A percentile compares a stretch with the other conserved stretches of the same genome.
phyloP scores from a whole-genome alignment of 176 grass and related monocot genomes.

The Oryza australiensis region DNA sequence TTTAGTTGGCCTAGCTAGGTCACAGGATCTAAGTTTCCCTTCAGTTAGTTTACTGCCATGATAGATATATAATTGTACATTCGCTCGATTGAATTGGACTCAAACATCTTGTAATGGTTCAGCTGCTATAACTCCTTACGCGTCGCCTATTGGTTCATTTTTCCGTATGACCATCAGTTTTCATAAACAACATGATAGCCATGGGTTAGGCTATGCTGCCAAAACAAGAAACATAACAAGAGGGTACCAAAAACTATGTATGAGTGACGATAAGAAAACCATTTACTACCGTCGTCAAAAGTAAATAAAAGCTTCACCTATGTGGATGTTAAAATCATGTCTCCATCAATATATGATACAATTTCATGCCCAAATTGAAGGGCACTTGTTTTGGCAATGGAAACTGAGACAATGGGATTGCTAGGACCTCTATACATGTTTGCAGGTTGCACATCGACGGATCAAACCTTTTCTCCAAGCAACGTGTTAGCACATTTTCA shows the following conservation, averaged over 20 bases:
- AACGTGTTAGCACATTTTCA: neutral
- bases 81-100: neutral
- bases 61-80: neutral
- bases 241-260: neutral
- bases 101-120: neutral
- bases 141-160: neutral
- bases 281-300: neutral
- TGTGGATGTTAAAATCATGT: neutral
- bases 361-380: neutral
- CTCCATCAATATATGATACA: neutral
- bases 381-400: neutral
- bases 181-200: neutral
- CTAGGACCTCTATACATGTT: neutral
- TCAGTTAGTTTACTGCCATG: neutral
- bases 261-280: neutral
- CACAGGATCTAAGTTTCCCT: neutral
- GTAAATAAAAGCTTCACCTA: neutral
- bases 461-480: neutral
- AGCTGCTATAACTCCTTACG: slow-evolving; percentile 16
- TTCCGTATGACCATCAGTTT: neutral
- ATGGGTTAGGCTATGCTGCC: slow-evolving; percentile 10
- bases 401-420: neutral
- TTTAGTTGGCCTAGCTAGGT: slow-evolving; percentile 2
- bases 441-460: neutral
- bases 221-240: slow-evolving; percentile 25